A percentile compares a stretch with the other conserved stretches of the same genome.
Evolutionary conservation across 2,329 filamentous ascomycete genomes (phyloP).

Genomic region (Fusarium nygamai): DNA sequence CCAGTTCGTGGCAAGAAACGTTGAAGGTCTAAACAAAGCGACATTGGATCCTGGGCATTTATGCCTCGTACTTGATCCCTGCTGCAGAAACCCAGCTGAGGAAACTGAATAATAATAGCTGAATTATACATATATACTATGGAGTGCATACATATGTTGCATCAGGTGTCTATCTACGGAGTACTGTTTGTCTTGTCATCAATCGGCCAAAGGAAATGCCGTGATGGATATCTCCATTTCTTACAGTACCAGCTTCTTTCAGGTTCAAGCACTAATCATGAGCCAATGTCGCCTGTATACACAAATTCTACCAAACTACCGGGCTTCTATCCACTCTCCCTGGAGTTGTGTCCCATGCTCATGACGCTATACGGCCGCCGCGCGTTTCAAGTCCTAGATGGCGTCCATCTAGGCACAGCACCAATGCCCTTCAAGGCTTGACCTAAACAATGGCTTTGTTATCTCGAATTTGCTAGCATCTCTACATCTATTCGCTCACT

Average conservation of each 20-base stretch:
- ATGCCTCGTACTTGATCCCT: not conserved
- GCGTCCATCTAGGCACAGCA: slow-evolving; percentile 18
- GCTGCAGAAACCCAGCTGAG: slow-evolving; percentile 5
- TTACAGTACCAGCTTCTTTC: not conserved
- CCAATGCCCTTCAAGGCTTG: not conserved
- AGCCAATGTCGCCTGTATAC: slow-evolving; percentile 4
- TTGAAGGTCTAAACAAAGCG: not conserved
- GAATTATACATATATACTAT: not conserved
- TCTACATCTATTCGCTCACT: slow-evolving; percentile 5
- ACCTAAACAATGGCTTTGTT: slow-evolving; percentile 20
- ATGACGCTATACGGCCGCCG: slow-evolving; percentile 26
- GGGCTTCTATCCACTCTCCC: slow-evolving; percentile 3
- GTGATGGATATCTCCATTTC: slow-evolving; percentile 1
- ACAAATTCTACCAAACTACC: slow-evolving; percentile 19
- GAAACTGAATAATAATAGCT: not conserved
- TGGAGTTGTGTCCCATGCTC: not conserved
- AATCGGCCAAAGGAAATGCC: not conserved
- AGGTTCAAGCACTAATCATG: not conserved
- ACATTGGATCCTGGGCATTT: not conserved
- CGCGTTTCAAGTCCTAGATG: slow-evolving; percentile 41
- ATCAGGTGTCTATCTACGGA: not conserved
- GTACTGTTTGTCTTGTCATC: not conserved
- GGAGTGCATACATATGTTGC: not conserved
- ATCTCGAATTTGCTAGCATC: not conserved
- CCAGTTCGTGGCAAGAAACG: slow-evolving; percentile 17